Percentiles rank a stretch among this genome's conserved stretches.
Conservation (phyloP, 2,329 filamentous ascomycete species). For the Penicillium sp. region DNA sequence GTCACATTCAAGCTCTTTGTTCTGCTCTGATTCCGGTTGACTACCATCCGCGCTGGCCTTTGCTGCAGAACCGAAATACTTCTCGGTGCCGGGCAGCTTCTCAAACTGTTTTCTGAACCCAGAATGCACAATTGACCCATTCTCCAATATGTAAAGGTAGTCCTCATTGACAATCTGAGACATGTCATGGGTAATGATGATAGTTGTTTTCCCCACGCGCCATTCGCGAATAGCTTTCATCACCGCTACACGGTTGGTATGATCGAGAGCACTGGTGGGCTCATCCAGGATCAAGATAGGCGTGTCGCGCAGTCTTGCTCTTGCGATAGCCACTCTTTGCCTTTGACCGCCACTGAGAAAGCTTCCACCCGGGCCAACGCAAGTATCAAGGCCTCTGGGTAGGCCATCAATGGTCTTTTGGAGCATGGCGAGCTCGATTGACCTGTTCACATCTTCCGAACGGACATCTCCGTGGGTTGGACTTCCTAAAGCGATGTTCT, state of each 20-base stretch:
- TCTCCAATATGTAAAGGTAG: constrained; percentile 76
- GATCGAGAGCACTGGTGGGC: constrained; percentile 80
- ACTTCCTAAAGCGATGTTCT: constrained; percentile 74
- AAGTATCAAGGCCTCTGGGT: constrained; percentile 68
- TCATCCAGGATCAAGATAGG: constrained; percentile 85
- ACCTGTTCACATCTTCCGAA: constrained; percentile 56
- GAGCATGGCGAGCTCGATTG: constrained; percentile 67
- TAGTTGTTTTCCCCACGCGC: constrained; percentile 79
- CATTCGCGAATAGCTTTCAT: constrained; percentile 74
- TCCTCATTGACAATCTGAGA: constrained; percentile 70
- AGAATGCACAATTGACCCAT: constrained; percentile 65
- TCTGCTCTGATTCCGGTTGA: not conserved
- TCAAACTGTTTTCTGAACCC: constrained; percentile 62
- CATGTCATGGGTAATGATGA: constrained; percentile 90
- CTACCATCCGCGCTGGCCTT: not conserved
- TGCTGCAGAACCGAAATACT: constrained; percentile 15
- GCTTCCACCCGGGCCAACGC: constrained; percentile 67
- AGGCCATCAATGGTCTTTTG: constrained; percentile 65
- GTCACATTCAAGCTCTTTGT: not conserved
- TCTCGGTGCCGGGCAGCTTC: constrained; percentile 28
- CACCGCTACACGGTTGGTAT: constrained; percentile 64
- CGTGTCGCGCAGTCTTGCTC: constrained; percentile 73
- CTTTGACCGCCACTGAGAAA: constrained; percentile 80
- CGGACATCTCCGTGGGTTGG: constrained; percentile 50
- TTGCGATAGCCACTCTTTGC: constrained; percentile 76